Evolutionary conservation across 192 early-diverging fungal genomes (phyloP).

Genomic region (Chytriomyces sp.): DNA sequence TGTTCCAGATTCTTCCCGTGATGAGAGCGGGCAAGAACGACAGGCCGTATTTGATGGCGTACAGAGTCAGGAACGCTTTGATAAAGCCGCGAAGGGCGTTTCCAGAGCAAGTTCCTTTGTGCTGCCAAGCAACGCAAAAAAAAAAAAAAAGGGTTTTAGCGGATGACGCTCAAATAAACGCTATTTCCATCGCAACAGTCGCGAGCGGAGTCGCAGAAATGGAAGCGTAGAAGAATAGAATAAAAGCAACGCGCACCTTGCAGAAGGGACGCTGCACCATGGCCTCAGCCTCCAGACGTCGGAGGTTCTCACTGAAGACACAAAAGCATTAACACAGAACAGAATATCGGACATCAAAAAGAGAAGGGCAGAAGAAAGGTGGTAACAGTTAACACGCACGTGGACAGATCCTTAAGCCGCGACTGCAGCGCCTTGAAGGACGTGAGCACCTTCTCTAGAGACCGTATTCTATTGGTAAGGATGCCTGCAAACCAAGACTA

Average conservation of each 20-base stretch:
- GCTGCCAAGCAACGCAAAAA: not conserved
- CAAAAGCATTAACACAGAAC: not conserved
- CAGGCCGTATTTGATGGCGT: conserved; percentile 42
- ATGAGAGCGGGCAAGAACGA: conserved; percentile 33
- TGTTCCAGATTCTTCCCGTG: conserved; percentile 29
- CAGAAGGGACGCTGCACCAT: conserved; percentile 28
- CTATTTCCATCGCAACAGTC: not conserved
- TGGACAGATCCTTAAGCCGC: conserved; percentile 40
- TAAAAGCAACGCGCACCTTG: conserved; percentile 12
- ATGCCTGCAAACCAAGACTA: not conserved
- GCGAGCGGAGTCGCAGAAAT: conserved; percentile 5
- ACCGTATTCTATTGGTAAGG: not conserved
- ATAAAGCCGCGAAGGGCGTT: conserved; percentile 42
- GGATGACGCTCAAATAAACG: conserved; percentile 34
- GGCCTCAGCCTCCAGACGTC: conserved; percentile 19
- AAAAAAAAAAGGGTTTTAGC: conserved; percentile 20
- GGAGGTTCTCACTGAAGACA: conserved; percentile 38
- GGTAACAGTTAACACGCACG: conserved; percentile 14
- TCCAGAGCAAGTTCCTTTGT: conserved; percentile 33
- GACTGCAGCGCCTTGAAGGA: conserved; percentile 40
- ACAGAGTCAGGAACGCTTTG: conserved; percentile 42
- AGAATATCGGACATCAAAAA: too few species aligned
- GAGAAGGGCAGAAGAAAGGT: too few species aligned
- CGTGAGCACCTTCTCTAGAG: conserved; percentile 36
- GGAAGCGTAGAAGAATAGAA: not conserved